Conservation (phyloP, 2,329 filamentous ascomycete species). For the Fusarium tricinctum region DNA sequence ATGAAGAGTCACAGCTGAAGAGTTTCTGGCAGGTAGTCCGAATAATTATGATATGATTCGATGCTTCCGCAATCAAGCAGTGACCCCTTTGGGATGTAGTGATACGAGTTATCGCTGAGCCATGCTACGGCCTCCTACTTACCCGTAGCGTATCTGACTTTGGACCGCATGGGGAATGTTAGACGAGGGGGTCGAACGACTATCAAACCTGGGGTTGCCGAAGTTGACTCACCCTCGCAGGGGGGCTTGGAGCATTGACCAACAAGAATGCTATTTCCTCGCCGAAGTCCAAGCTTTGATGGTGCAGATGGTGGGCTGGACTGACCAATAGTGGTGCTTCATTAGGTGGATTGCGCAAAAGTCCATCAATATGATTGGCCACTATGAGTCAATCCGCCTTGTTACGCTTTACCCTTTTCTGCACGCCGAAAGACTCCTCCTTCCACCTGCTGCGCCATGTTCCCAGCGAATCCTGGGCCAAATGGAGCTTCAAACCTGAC, state of each 20-base stretch:
- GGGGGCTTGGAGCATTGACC: conserved; percentile 49
- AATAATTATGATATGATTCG: conserved; percentile 9
- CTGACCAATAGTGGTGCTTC: conserved; percentile 48
- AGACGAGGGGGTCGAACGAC: conserved; percentile 29
- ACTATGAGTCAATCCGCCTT: not conserved
- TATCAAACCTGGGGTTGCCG: conserved; percentile 46
- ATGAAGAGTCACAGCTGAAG: conserved; percentile 9
- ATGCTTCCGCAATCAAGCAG: not conserved
- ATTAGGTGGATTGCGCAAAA: conserved; percentile 25
- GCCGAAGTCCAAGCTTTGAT: conserved; percentile 53
- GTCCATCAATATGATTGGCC: conserved; percentile 49
- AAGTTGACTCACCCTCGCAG: conserved; percentile 53
- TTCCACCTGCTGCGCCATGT: conserved; percentile 52
- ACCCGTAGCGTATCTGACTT: conserved; percentile 3
- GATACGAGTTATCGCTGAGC: conserved; percentile 7
- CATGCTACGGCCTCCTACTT: conserved; percentile 11
- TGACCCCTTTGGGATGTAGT: conserved; percentile 9
- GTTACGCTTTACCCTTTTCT: conserved; percentile 55
- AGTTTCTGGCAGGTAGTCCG: not conserved
- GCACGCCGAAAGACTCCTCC: conserved; percentile 61
- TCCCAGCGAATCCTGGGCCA: conserved; percentile 21
- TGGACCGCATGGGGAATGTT: conserved; percentile 8
- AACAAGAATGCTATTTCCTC: conserved; percentile 51
- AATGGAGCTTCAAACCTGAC: conserved; percentile 43
- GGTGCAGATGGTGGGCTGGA: conserved; percentile 47